phyloP scores from a whole-genome alignment of 495 filamentous ascomycete species.

The Ramalina peruviana region DNA sequence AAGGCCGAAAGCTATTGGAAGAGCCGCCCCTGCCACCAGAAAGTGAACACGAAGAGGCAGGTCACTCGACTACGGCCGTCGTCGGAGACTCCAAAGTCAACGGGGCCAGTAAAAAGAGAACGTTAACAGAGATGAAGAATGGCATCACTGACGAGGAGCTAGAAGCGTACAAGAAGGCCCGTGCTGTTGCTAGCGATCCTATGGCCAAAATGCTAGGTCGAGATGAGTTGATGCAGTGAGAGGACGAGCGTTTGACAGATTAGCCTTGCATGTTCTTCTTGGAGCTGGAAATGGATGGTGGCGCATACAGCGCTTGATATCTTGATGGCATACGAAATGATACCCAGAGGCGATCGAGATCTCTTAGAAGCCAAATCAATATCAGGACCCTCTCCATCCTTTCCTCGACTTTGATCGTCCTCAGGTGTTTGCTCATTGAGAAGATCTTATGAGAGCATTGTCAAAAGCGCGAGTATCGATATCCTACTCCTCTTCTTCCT shows the following conservation, averaged over 20 bases:
- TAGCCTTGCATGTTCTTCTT: not conserved
- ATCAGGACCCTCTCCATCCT: too few relatives aligned
- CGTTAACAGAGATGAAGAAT: constrained; percentile 57
- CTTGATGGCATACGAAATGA: not conserved
- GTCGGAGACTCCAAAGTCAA: constrained; percentile 9
- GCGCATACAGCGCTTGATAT: not conserved
- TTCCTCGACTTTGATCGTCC: too few relatives aligned
- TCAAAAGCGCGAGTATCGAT: too few relatives aligned
- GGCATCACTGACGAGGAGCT: constrained; percentile 70
- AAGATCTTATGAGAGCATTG: too few relatives aligned
- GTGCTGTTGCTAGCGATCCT: constrained; percentile 58
- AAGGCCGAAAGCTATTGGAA: constrained; percentile 29
- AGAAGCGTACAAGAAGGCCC: constrained; percentile 65
- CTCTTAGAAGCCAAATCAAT: too few relatives aligned
- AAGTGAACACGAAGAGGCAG: constrained; percentile 18
- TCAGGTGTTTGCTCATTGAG: too few relatives aligned
- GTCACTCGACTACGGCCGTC: constrained; percentile 5
- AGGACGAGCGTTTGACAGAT: not conserved
- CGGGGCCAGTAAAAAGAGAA: constrained; percentile 31
- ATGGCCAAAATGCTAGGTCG: constrained; percentile 67
- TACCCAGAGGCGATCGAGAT: not conserved
- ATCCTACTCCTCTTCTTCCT: constrained; percentile 73
- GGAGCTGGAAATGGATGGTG: not conserved
- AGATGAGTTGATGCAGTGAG: constrained; percentile 30
- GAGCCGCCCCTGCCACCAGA: constrained; percentile 19